A percentile compares a stretch with the other conserved stretches of the same genome.
Conservation (phyloP, 2,329 filamentous ascomycete species). For the Fusarium sp. region DNA sequence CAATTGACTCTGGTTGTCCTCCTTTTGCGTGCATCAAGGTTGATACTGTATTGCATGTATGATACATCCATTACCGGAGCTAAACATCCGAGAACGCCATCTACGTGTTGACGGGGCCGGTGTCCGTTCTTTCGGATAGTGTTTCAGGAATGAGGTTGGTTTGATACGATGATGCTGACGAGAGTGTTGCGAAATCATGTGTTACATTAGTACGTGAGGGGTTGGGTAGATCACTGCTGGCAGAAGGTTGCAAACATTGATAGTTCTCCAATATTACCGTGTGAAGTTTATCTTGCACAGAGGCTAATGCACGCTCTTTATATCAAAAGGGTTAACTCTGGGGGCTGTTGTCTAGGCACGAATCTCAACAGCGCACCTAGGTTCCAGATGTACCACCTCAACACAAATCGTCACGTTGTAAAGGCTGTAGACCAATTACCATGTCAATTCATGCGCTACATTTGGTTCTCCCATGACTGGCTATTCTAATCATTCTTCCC, state of each 20-base stretch:
- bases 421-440: too few species aligned
- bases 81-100: constrained; percentile 1
- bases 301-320: constrained; percentile 4
- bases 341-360: too few species aligned
- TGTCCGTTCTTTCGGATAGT: neutral
- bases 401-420: too few species aligned
- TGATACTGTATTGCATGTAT: too few species aligned
- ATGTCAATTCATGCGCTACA: neutral
- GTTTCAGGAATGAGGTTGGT: neutral
- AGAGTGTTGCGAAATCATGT: constrained; percentile 21
- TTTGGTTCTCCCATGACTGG: neutral
- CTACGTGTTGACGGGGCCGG: constrained; percentile 5
- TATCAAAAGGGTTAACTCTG: too few species aligned
- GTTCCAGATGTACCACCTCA: too few species aligned
- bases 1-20: neutral
- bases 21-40: neutral
- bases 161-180: constrained; percentile 6
- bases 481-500: neutral
- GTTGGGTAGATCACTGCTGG: too few species aligned
- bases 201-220: neutral
- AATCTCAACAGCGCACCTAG: too few species aligned
- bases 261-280: neutral
- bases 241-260: too few species aligned
- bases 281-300: neutral
- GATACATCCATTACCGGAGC: neutral